Evolutionary conservation across 2,329 filamentous ascomycete species (phyloP), one percentile per base, ranked within the genome.

Genomic region (Colletotrichum sp.): DNA sequence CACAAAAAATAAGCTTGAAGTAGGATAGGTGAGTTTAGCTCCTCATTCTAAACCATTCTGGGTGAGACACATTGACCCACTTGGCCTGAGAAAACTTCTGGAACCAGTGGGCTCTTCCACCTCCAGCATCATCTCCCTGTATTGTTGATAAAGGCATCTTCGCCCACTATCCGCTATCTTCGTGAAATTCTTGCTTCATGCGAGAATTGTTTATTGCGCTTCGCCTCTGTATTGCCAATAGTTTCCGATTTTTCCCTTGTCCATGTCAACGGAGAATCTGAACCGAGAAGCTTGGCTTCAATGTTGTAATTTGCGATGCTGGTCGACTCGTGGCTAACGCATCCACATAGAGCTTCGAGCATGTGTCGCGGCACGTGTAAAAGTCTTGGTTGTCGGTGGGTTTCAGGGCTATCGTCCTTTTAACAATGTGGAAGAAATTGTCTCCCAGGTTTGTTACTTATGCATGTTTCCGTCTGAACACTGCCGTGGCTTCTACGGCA

Each of bases 1-100:
- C 32, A 24, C 14, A 34, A 56, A 55, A 65, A 61, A 30, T 75
- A 68, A 59, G 69, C 58, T 73, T 73, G 63, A 75, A 68, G 73
- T 28, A 26, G 32, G 32, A 24, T 48, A 48, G n/a, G 43, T 48
- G 43, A 34, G 34, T 58, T 32, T 52, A 68, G 69, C 56, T 52
- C 24, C 14, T 58, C n/a, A 26, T 52, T 48, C 26, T 32, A 18
- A 48, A 34, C 62, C 26, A 26, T 48, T 64, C 43, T 73, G 26
- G 48, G 62, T 24, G 56, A 69, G 63, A 75, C 58, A 68, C 21
- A 12, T 16, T 28, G 63, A 64, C 63, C 69, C 73, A 73, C 73
- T 72, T 32, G 18, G 32, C 56, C 9, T 16, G 36, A 52, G 18
- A 69, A 64, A 56, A 62, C 32, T 68, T 73, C 73, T 68, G 63